Evolutionary conservation across 225 moss, liverwort and hornwort genomes (phyloP).

Genomic region (Rhytidiadelphus loreus): DNA sequence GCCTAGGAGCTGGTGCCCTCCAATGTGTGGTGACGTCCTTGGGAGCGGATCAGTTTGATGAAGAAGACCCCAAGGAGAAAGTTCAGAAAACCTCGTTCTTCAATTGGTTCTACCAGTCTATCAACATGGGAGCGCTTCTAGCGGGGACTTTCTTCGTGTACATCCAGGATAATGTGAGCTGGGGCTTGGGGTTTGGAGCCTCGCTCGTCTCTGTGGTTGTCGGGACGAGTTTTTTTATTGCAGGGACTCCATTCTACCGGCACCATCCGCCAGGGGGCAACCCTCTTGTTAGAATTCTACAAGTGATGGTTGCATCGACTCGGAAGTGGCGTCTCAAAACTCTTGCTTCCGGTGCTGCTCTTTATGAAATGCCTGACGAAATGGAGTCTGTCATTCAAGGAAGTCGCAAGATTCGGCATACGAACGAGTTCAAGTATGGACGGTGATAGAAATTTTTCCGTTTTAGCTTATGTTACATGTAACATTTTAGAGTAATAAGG

Average conservation of each 20-base stretch:
- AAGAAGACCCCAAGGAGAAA: slow-evolving; percentile 42
- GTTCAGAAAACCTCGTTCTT: slow-evolving; percentile 51
- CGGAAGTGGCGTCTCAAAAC: slow-evolving; percentile 1
- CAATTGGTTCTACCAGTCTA: slow-evolving; percentile 50
- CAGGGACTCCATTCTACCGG: slow-evolving; percentile 32
- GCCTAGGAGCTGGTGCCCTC: slow-evolving; percentile 35
- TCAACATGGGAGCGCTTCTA: slow-evolving; percentile 40
- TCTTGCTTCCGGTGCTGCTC: not conserved
- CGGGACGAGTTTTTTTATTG: slow-evolving; percentile 25
- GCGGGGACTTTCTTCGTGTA: slow-evolving; percentile 41
- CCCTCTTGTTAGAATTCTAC: slow-evolving; percentile 14
- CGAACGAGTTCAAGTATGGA: slow-evolving; percentile 11
- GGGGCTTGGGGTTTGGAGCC: slow-evolving; percentile 38
- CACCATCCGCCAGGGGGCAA: slow-evolving; percentile 28
- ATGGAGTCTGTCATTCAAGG: slow-evolving; percentile 19
- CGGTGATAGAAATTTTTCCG: not conserved
- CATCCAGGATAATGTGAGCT: slow-evolving; percentile 56
- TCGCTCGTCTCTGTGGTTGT: slow-evolving; percentile 18
- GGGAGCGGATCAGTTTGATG: slow-evolving; percentile 73
- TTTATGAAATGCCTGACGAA: slow-evolving; percentile 25
- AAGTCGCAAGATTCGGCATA: slow-evolving; percentile 27
- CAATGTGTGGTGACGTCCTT: slow-evolving; percentile 22
- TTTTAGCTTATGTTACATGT: not conserved
- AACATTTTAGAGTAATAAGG: not conserved
- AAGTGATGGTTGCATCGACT: slow-evolving; percentile 17